phyloP scores from a whole-genome alignment of 371 early-diverging fungal species.

The Massospora cicadina region DNA sequence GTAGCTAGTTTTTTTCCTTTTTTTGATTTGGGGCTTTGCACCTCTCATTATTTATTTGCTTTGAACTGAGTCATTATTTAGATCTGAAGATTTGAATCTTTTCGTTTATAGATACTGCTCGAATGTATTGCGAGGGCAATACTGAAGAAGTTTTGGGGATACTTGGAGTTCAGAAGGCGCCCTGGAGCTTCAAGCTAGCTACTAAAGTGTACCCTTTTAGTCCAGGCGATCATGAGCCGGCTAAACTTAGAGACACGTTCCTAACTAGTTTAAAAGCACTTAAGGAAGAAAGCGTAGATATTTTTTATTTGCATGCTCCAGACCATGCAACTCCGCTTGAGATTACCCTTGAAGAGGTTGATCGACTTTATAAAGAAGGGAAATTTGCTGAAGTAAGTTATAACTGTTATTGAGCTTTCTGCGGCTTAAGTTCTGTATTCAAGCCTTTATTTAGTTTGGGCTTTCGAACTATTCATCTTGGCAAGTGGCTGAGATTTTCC shows the following conservation, averaged over 20 bases:
- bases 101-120: slow-evolving; percentile 15
- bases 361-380: slow-evolving; percentile 24
- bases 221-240: slow-evolving; percentile 29
- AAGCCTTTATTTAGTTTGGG: slow-evolving; percentile 19
- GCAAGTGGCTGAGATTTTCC: slow-evolving; percentile 26
- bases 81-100: background rate
- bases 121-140: slow-evolving; percentile 26
- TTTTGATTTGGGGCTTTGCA: too few species aligned
- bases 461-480: slow-evolving; percentile 29
- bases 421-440: background rate
- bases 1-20: too few species aligned
- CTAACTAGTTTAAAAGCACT: slow-evolving; percentile 19
- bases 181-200: slow-evolving; percentile 18
- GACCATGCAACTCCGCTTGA: slow-evolving; percentile 25
- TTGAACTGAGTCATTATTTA: background rate
- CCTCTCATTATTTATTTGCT: too few species aligned
- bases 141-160: slow-evolving; percentile 29
- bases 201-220: slow-evolving; percentile 37
- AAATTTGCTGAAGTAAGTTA: slow-evolving; percentile 20
- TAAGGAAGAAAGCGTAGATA: slow-evolving; percentile 21
- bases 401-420: background rate
- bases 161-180: slow-evolving; percentile 16
- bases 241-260: slow-evolving; percentile 23
- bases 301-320: slow-evolving; percentile 33
- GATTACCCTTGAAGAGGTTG: slow-evolving; percentile 22